Evolutionary conservation across 2,329 filamentous ascomycete species (phyloP).

Genomic region (Botrytis paeoniae): DNA sequence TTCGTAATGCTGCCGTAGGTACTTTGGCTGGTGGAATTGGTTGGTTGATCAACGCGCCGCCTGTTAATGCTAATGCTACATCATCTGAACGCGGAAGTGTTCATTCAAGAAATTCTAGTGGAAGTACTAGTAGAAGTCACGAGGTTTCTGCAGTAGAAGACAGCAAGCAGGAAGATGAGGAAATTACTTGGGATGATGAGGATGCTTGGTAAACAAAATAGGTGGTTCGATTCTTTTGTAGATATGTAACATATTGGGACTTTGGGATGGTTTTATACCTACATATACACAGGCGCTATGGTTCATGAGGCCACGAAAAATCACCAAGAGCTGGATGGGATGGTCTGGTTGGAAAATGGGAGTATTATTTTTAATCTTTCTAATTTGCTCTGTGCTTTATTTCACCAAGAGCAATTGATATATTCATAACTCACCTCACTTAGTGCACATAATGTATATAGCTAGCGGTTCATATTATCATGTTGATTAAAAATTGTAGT

Average conservation of each 20-base stretch:
- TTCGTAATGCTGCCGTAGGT: slow-evolving; percentile 64
- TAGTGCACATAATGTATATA: not conserved
- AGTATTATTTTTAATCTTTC: not conserved
- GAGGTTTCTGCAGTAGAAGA: not conserved
- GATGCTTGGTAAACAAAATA: slow-evolving; percentile 4
- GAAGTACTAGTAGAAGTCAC: not conserved
- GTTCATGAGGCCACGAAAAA: not conserved
- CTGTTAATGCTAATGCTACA: not conserved
- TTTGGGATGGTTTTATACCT: not conserved
- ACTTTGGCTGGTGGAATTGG: slow-evolving; percentile 65
- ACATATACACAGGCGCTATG: not conserved
- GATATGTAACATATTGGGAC: not conserved
- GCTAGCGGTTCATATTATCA: not conserved
- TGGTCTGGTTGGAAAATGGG: not conserved
- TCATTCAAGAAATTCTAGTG: not conserved
- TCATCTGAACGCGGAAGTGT: not conserved
- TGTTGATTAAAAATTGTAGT: too few relatives aligned
- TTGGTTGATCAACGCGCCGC: slow-evolving; percentile 61
- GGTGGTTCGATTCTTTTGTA: not conserved
- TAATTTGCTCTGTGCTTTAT: not conserved
- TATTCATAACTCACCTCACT: not conserved
- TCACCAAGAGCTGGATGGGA: slow-evolving; percentile 8
- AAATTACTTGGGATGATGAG: slow-evolving; percentile 12
- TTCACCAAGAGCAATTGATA: not conserved
- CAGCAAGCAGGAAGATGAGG: not conserved